A percentile compares a stretch with the other conserved stretches of the same genome.
phyloP scores from a whole-genome alignment of 331 rosid species.

The Saraca asoca region DNA sequence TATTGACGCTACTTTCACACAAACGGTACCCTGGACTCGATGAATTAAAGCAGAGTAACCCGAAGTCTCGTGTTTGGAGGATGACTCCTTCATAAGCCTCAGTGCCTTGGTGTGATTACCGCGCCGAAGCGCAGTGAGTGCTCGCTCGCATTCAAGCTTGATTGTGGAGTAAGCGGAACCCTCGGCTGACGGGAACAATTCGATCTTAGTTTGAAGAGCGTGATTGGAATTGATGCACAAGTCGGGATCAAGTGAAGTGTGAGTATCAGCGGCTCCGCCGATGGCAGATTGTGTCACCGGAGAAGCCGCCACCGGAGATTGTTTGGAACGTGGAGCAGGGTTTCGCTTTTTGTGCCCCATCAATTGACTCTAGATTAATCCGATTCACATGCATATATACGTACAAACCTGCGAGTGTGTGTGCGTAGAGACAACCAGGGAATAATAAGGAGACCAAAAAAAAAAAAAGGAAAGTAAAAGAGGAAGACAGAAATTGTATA shows the following conservation, averaged over 20 bases:
- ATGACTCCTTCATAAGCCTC: constrained; percentile 76
- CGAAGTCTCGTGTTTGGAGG: constrained; percentile 58
- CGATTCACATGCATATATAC: constrained; percentile 64
- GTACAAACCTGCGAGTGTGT: not conserved
- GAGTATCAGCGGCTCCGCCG: constrained; percentile 56
- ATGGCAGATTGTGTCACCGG: constrained; percentile 47
- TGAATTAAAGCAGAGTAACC: constrained; percentile 59
- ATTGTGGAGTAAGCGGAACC: constrained; percentile 52
- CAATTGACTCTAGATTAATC: constrained; percentile 50
- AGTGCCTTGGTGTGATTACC: constrained; percentile 88
- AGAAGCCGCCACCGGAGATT: constrained; percentile 55
- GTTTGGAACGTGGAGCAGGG: constrained; percentile 64
- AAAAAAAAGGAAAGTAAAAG: not conserved
- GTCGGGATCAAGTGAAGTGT: constrained; percentile 38
- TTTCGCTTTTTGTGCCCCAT: constrained; percentile 90
- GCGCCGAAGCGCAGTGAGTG: constrained; percentile 76
- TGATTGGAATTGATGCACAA: constrained; percentile 30
- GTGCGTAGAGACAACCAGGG: not conserved
- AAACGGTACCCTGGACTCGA: constrained; percentile 84
- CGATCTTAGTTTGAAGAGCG: constrained; percentile 47
- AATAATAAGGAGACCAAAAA: not conserved
- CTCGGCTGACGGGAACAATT: constrained; percentile 47
- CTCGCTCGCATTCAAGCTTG: constrained; percentile 83
- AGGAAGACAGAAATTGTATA: not conserved
- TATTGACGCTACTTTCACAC: constrained; percentile 67